Base-by-base conservation (phyloP, 192 early-diverging fungal species). In the Coemansia sp. region DNA sequence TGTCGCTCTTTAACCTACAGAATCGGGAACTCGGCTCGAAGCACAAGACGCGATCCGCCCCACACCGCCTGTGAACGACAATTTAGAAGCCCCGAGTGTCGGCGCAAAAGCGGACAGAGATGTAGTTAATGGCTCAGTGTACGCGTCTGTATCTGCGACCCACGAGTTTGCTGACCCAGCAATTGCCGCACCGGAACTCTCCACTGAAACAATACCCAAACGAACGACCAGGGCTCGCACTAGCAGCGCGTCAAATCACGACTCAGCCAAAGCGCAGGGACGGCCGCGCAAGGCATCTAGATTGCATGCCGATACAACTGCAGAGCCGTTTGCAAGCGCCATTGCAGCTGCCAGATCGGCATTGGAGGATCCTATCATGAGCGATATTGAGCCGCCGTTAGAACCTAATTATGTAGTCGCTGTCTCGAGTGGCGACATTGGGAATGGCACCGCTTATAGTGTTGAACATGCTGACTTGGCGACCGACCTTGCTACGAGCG, bases 151-250 rank as follows among this genome's bases (percentile, higher is more conserved):
- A 16, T 2, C 28, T 8, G 7, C 25, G 21, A 23, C 6, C 12
- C 50, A 28, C 13, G 25, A 52, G 23, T 52, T 14, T n/a, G 14
- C 26, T 14, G 52, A 55, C 26, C 52, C 31, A 16, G 14, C 52
- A 10, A 4, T 20, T 12, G 18, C 34, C 16, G 35, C 12, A 8
- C 26, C 52, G 1, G 16, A 14, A 2, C 26, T 33, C 0, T 26
- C 21, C 14, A 21, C 13, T 0, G 52, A 55, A 28, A 14, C 26
- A 28, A 55, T 16, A 14, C 52, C 26, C 6, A 55, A 26, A 31
- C 52, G 52, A 55, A 13, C 52, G 52, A 55, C 52, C 14, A 55
- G 52, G 26, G 52, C 52, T 33, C 52, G 52, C 26, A 28, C 52
- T 16, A 55, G 26, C 25, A 55, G 16, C 14, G 52, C 52, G 13